phyloP scores from a whole-genome alignment of 257 asterid species.

The Penstemon barbatus region DNA sequence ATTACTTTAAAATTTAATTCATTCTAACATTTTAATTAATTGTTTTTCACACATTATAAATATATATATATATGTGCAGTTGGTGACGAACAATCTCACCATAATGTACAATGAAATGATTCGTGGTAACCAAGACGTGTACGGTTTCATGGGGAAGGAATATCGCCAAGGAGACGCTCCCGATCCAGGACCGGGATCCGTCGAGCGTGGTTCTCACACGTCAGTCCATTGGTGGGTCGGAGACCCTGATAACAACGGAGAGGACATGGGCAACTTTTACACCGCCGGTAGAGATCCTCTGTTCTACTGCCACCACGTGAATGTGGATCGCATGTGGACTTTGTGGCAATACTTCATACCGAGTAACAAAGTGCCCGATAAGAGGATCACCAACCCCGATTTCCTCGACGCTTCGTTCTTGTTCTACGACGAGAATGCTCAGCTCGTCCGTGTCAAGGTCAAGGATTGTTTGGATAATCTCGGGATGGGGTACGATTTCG shows the following conservation, averaged over 20 bases:
- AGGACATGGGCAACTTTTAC: slow-evolving; percentile 47
- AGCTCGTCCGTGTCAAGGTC: slow-evolving; percentile 46
- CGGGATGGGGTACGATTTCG: slow-evolving; percentile 45
- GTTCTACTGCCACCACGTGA: slow-evolving; percentile 55
- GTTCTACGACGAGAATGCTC: slow-evolving; percentile 53
- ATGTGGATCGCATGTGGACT: slow-evolving; percentile 58
- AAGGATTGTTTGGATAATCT: slow-evolving; percentile 36
- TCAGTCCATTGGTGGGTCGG: slow-evolving; percentile 37
- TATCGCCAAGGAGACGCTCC: slow-evolving; percentile 33
- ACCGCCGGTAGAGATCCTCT: slow-evolving; percentile 53
- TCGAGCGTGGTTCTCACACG: slow-evolving; percentile 43
- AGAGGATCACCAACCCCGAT: slow-evolving; percentile 40
- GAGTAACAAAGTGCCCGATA: slow-evolving; percentile 24
- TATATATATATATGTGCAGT: no score
- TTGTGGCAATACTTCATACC: slow-evolving; percentile 42
- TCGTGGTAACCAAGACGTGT: slow-evolving; percentile 22
- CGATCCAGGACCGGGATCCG: slow-evolving; percentile 37
- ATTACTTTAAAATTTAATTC: no score
- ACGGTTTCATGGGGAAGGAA: slow-evolving; percentile 41
- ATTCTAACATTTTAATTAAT: no score
- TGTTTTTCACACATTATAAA: no score
- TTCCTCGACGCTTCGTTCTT: slow-evolving; percentile 51
- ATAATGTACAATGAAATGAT: slow-evolving; percentile 40
- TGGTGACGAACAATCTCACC: slow-evolving; percentile 30
- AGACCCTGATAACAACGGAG: slow-evolving; percentile 35